Percentiles rank a stretch among this genome's conserved stretches.
Conservation (phyloP, 75 land plant genomes). For the Ceratopteris richardii region DNA sequence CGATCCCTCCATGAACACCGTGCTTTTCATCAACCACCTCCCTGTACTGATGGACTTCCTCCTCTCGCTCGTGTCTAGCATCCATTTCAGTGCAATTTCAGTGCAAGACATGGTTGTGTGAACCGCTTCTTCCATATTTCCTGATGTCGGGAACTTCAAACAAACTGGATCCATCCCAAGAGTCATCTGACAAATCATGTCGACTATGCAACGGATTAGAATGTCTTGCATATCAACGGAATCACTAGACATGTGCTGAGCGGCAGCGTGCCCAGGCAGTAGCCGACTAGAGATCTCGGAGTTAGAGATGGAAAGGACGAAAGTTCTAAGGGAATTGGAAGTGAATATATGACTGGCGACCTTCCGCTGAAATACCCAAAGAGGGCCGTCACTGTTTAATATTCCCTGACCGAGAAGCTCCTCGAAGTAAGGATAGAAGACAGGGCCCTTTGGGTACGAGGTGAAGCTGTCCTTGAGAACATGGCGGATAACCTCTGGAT, state of each 20-base stretch:
- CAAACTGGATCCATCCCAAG: slow-evolving; percentile 51
- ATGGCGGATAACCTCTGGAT: too few relatives aligned
- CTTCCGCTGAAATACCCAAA: slow-evolving; percentile 56
- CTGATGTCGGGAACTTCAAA: slow-evolving; percentile 17
- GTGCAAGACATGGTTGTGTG: slow-evolving; percentile 36
- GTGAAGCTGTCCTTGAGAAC: too few relatives aligned
- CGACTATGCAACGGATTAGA: slow-evolving; percentile 44
- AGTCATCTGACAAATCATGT: slow-evolving; percentile 46
- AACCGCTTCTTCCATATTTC: slow-evolving; percentile 28
- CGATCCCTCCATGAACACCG: slow-evolving; percentile 13
- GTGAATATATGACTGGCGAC: slow-evolving; percentile 39
- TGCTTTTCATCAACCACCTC: slow-evolving; percentile 45
- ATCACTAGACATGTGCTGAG: too few relatives aligned
- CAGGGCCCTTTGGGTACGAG: too few relatives aligned
- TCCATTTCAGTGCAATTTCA: too few relatives aligned
- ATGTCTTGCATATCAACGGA: slow-evolving; percentile 24
- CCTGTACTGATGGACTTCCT: slow-evolving; percentile 27
- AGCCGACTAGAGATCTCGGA: slow-evolving; percentile 24
- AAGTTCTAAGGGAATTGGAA: slow-evolving; percentile 19
- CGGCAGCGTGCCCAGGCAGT: too few relatives aligned
- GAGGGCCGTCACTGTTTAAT: slow-evolving; percentile 53
- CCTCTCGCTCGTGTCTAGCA: slow-evolving; percentile 12
- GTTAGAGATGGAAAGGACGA: slow-evolving; percentile 26
- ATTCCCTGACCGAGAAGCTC: slow-evolving; percentile 61
- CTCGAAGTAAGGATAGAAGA: slow-evolving; percentile 27